These are phyloP conservation scores for Leptographium procerum DNA, from an alignment of 2,329 filamentous ascomycete species.

Conservation along the genomic window DNA sequence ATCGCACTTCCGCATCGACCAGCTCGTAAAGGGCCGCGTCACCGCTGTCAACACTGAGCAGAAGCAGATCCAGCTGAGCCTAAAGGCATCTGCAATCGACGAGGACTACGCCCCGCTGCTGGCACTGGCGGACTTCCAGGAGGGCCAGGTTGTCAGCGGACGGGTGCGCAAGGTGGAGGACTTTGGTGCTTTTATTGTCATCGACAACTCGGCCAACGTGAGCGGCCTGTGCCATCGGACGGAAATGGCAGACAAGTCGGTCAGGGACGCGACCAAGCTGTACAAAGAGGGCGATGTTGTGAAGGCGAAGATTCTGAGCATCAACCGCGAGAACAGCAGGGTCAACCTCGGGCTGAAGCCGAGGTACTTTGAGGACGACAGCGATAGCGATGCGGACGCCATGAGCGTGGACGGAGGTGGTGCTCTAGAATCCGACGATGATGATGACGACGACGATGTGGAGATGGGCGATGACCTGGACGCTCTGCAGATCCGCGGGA, in stretches of 20 bases:
- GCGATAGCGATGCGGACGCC: conserved; percentile 21
- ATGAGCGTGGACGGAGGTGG: conserved; percentile 33
- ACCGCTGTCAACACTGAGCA: conserved; percentile 56
- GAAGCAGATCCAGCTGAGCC: conserved; percentile 69
- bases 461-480: conserved; percentile 35
- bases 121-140: conserved; percentile 65
- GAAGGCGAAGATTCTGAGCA: conserved; percentile 75
- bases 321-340: conserved; percentile 63
- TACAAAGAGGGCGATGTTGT: conserved; percentile 88
- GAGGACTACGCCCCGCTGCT: conserved; percentile 57
- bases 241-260: conserved; percentile 75
- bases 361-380: conserved; percentile 63
- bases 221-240: conserved; percentile 88
- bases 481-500: conserved; percentile 30
- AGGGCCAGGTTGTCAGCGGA: conserved; percentile 74
- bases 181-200: conserved; percentile 85
- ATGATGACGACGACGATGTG: conserved; percentile 33
- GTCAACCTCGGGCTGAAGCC: conserved; percentile 90
- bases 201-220: conserved; percentile 78
- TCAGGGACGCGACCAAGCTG: conserved; percentile 77
- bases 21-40: conserved; percentile 82
- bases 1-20: conserved; percentile 72
- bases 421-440: conserved; percentile 28
- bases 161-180: conserved; percentile 90
- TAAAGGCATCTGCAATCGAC: conserved; percentile 78